Evolutionary conservation across 257 asterid genomes (phyloP).

Genomic region (Solanum boliviense): DNA sequence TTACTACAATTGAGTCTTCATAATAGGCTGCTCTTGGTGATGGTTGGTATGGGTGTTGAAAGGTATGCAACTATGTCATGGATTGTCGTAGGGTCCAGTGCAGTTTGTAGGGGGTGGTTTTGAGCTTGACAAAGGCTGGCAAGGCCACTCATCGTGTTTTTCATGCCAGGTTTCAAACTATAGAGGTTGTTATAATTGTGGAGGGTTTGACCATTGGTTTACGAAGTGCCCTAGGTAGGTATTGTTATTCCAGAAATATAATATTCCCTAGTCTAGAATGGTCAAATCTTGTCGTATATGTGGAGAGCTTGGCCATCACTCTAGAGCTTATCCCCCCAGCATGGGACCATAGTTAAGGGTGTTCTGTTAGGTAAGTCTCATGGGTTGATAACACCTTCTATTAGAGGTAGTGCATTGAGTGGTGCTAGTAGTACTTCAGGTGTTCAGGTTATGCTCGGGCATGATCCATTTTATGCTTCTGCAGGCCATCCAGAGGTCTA

Average conservation of each 20-base stretch:
- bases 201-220: background rate
- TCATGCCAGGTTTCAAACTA: too few species aligned
- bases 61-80: too few species aligned
- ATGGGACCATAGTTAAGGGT: background rate
- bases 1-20: background rate
- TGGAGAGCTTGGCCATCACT: too few species aligned
- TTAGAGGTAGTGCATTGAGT: background rate
- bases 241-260: too few species aligned
- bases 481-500: background rate
- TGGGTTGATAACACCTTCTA: background rate
- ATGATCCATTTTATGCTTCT: background rate
- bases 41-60: background rate
- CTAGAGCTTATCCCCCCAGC: background rate
- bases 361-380: background rate
- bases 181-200: too few species aligned
- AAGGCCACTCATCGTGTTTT: too few species aligned
- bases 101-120: too few species aligned
- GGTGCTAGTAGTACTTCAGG: too few species aligned
- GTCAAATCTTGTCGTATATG: background rate
- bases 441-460: background rate
- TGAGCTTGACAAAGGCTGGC: too few species aligned
- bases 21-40: background rate
- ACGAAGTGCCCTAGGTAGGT: background rate
- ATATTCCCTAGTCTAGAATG: too few species aligned
- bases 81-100: too few species aligned